A percentile compares a stretch with the other conserved stretches of the same genome.
Conservation (phyloP, 2,329 filamentous ascomycete species). For the Fusarium sp. region DNA sequence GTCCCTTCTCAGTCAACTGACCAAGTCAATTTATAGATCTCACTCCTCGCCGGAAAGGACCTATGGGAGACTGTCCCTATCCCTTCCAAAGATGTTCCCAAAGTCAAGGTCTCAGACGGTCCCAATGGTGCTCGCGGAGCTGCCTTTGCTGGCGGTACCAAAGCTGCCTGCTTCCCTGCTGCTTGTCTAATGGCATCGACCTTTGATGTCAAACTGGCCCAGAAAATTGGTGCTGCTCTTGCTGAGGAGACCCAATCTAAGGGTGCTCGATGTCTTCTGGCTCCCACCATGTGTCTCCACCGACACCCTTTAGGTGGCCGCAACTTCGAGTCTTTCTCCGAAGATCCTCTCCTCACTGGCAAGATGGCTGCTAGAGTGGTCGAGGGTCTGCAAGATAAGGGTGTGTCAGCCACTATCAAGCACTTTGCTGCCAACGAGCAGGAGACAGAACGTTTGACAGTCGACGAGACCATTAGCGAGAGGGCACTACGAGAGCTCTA, state of each 20-base stretch:
- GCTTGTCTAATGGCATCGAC: constrained; percentile 67
- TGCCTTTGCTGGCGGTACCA: constrained; percentile 44
- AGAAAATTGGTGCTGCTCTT: constrained; percentile 69
- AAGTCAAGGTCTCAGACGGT: constrained; percentile 47
- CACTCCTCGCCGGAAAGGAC: constrained; percentile 47
- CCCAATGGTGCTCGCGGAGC: constrained; percentile 49
- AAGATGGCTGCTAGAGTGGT: constrained; percentile 51
- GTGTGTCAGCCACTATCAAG: constrained; percentile 59
- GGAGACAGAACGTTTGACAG: constrained; percentile 48
- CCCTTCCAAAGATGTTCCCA: constrained; percentile 44
- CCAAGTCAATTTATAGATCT: constrained; percentile 28
- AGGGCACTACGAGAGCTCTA: constrained; percentile 49
- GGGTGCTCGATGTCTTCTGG: constrained; percentile 75
- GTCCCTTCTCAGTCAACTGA: not conserved
- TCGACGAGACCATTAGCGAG: constrained; percentile 48
- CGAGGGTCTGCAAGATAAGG: constrained; percentile 57
- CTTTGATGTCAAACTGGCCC: constrained; percentile 70
- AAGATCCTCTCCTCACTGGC: constrained; percentile 46
- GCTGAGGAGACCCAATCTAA: constrained; percentile 69
- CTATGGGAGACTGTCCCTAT: constrained; percentile 48
- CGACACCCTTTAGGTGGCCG: constrained; percentile 49
- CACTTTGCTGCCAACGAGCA: constrained; percentile 61
- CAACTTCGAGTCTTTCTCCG: constrained; percentile 49
- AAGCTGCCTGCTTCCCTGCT: constrained; percentile 49
- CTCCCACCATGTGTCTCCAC: constrained; percentile 50